These are phyloP conservation scores for Astrothelium subdiscretum DNA, from an alignment of 495 filamentous ascomycete genomes.

Conservation along the genomic window DNA sequence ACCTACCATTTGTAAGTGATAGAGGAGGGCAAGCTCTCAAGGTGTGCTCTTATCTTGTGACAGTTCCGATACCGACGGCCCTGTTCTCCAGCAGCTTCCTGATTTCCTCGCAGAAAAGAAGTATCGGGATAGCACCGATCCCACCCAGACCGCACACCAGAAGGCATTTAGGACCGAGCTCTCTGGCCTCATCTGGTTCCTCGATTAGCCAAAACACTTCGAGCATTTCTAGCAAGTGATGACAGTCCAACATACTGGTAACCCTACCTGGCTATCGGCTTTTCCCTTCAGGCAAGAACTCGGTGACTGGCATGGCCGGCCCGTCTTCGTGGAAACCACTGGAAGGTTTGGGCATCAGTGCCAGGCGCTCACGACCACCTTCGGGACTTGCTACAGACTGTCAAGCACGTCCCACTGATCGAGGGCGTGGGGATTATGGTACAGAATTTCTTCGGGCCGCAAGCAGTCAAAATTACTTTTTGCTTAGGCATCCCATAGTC, in stretches of 20 bases:
- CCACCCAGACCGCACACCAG: slow-evolving; percentile 29
- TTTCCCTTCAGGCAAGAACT: slow-evolving; percentile 15
- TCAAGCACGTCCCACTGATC: neutral
- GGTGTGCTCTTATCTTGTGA: neutral
- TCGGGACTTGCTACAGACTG: neutral
- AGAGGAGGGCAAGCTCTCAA: too few species aligned
- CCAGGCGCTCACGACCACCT: neutral
- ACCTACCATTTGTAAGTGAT: too few species aligned
- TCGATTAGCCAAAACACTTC: slow-evolving; percentile 30
- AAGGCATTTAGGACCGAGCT: slow-evolving; percentile 33
- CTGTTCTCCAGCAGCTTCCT: slow-evolving; percentile 13
- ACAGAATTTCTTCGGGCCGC: neutral
- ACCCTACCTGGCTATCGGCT: slow-evolving; percentile 27
- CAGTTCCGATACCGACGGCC: neutral
- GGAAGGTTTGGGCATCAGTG: neutral
- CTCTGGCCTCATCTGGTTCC: slow-evolving; percentile 31
- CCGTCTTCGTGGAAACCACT: neutral
- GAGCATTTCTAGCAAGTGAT: slow-evolving; percentile 30
- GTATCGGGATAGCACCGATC: slow-evolving; percentile 31
- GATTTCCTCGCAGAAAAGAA: slow-evolving; percentile 30
- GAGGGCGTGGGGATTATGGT: neutral
- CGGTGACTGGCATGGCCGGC: neutral
- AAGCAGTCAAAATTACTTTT: neutral
- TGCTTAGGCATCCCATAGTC: too few species aligned
- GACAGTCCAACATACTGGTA: slow-evolving; percentile 18